Conservation (phyloP, 2,329 filamentous ascomycete genomes). For the Fusarium liriodendri region DNA sequence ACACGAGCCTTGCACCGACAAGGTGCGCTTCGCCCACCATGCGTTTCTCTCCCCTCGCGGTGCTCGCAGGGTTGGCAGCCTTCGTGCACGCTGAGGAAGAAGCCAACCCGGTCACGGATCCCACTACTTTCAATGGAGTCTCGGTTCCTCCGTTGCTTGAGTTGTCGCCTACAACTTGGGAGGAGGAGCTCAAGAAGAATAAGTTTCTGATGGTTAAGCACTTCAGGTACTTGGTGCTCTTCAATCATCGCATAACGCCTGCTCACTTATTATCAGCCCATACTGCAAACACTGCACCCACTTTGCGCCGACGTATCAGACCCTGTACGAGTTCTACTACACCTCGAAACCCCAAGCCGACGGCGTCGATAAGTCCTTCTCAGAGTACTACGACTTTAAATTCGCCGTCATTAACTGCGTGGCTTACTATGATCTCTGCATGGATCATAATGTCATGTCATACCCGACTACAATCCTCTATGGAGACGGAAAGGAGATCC, state of each 20-base stretch:
- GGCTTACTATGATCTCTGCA: conserved; percentile 83
- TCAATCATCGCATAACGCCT: background rate
- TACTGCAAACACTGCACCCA: conserved; percentile 79
- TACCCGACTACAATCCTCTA: conserved; percentile 86
- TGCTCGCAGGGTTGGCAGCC: conserved; percentile 58
- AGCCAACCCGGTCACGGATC: conserved; percentile 45
- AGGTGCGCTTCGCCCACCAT: conserved; percentile 40
- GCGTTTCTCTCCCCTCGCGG: conserved; percentile 53
- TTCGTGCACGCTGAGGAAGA: conserved; percentile 50
- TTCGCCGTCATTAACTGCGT: conserved; percentile 90
- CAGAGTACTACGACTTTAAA: conserved; percentile 86
- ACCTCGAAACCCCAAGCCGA: conserved; percentile 79
- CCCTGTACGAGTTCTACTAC: conserved; percentile 93
- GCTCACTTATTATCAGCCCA: conserved; percentile 56
- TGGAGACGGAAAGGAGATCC: conserved; percentile 78
- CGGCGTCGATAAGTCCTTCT: conserved; percentile 72
- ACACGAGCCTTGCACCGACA: conserved; percentile 2
- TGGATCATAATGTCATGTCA: conserved; percentile 71
- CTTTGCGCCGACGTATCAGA: conserved; percentile 89
- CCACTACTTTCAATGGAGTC: conserved; percentile 74
- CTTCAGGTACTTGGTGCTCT: conserved; percentile 67
- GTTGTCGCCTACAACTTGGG: conserved; percentile 68
- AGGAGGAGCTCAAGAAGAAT: conserved; percentile 64
- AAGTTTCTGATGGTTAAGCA: conserved; percentile 71
- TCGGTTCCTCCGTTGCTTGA: conserved; percentile 74